These are phyloP conservation scores for Colletotrichum aenigma DNA, from an alignment of 2,329 filamentous ascomycete species.

Conservation along the genomic window DNA sequence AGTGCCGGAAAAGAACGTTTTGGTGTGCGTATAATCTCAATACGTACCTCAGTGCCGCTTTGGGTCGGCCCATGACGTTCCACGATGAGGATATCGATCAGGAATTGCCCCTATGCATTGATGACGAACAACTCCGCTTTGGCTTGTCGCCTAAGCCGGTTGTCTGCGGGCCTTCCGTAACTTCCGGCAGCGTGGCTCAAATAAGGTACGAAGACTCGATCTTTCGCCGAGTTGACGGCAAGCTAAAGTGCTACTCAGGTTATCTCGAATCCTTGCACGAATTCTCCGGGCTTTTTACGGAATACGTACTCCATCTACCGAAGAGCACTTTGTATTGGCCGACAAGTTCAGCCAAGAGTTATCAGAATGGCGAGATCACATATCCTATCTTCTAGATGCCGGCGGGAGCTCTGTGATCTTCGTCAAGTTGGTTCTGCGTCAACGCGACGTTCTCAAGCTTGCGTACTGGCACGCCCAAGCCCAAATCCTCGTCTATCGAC, in stretches of 20 bases:
- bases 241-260: slow-evolving; percentile 16
- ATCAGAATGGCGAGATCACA: slow-evolving; percentile 34
- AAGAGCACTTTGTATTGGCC: slow-evolving; percentile 27
- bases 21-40: slow-evolving; percentile 70
- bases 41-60: slow-evolving; percentile 65
- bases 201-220: slow-evolving; percentile 29
- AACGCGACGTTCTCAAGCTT: slow-evolving; percentile 43
- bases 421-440: slow-evolving; percentile 28
- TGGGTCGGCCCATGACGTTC: slow-evolving; percentile 64
- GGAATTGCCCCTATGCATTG: slow-evolving; percentile 56
- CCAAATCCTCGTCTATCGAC: slow-evolving; percentile 40
- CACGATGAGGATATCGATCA: slow-evolving; percentile 71
- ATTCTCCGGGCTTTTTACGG: slow-evolving; percentile 39
- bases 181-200: slow-evolving; percentile 37
- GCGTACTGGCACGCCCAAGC: slow-evolving; percentile 46
- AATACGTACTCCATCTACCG: slow-evolving; percentile 33
- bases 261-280: slow-evolving; percentile 36
- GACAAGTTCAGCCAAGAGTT: slow-evolving; percentile 32
- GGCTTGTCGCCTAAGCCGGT: background rate
- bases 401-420: slow-evolving; percentile 41
- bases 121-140: slow-evolving; percentile 44
- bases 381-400: slow-evolving; percentile 40
- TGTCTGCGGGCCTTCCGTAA: slow-evolving; percentile 23
- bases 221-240: rapidly evolving
- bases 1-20: slow-evolving; percentile 52